Evolutionary conservation across 2,329 filamentous ascomycete genomes (phyloP).

Genomic region (Pseudogymnoascus sp.): DNA sequence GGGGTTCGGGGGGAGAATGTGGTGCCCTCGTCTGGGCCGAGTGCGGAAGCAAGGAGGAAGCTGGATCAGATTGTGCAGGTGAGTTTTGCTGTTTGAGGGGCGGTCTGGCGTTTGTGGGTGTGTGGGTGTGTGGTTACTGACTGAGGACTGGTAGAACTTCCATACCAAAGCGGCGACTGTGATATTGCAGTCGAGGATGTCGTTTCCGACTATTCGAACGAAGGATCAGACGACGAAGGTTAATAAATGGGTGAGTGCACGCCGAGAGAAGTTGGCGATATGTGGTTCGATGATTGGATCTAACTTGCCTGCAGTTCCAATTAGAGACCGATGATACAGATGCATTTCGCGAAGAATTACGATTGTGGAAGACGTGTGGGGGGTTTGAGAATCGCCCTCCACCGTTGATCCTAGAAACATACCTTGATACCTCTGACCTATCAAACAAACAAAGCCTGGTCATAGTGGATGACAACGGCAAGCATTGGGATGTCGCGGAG

Average conservation of each 20-base stretch:
- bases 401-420: conserved; percentile 83
- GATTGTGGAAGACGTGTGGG: conserved; percentile 73
- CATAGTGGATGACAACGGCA: conserved; percentile 78
- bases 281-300: not conserved
- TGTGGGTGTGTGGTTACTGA: conserved; percentile 21
- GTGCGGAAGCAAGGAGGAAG: conserved; percentile 64
- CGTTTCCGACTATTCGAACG: conserved; percentile 46
- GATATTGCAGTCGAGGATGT: conserved; percentile 72
- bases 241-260: conserved; percentile 73
- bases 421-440: conserved; percentile 69
- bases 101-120: conserved; percentile 21
- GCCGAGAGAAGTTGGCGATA: not conserved
- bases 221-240: conserved; percentile 53
- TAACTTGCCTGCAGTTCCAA: conserved; percentile 61
- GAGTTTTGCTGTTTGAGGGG: conserved; percentile 20
- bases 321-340: conserved; percentile 90
- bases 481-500: conserved; percentile 86
- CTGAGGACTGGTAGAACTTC: conserved; percentile 59
- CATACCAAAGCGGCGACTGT: conserved; percentile 80
- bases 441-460: conserved; percentile 81
- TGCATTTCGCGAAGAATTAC: conserved; percentile 71
- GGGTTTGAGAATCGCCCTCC: conserved; percentile 69
- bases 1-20: conserved; percentile 38
- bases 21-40: conserved; percentile 40
- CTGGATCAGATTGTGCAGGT: conserved; percentile 93